Percentiles rank a stretch among this genome's conserved stretches.
Conservation (phyloP, 73 alveolate species). For the Tetrahymena elliotti region DNA sequence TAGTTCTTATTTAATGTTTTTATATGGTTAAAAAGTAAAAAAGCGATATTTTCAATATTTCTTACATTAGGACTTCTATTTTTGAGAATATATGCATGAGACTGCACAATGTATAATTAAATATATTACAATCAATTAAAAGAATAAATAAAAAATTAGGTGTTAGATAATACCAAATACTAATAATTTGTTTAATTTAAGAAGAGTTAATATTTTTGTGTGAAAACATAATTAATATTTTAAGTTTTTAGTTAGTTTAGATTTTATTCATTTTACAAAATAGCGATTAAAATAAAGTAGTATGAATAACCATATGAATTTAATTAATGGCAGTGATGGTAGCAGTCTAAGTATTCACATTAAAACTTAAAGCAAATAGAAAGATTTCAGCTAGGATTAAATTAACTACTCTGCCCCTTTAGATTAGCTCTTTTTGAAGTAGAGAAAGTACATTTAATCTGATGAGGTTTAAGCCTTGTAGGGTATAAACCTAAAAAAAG, state of each 20-base stretch:
- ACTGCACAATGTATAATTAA: too few species aligned
- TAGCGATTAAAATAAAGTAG: background rate
- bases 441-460: background rate
- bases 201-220: background rate
- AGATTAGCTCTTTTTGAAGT: background rate
- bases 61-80: too few species aligned
- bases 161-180: background rate
- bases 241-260: background rate
- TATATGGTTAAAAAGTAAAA: too few species aligned
- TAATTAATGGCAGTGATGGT: background rate
- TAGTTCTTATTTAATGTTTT: too few species aligned
- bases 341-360: background rate
- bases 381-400: background rate
- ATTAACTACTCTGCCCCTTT: background rate
- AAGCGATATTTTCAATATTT: too few species aligned
- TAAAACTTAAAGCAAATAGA: background rate
- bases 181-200: background rate
- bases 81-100: too few species aligned
- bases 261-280: background rate
- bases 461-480: background rate
- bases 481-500: background rate
- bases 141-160: too few species aligned
- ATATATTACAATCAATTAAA: too few species aligned
- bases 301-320: background rate
- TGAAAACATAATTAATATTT: too few species aligned